These are phyloP conservation scores for Yamadazyma spencermartinsiae DNA, from an alignment of 1,139 yeast genomes.

Conservation along the genomic window DNA sequence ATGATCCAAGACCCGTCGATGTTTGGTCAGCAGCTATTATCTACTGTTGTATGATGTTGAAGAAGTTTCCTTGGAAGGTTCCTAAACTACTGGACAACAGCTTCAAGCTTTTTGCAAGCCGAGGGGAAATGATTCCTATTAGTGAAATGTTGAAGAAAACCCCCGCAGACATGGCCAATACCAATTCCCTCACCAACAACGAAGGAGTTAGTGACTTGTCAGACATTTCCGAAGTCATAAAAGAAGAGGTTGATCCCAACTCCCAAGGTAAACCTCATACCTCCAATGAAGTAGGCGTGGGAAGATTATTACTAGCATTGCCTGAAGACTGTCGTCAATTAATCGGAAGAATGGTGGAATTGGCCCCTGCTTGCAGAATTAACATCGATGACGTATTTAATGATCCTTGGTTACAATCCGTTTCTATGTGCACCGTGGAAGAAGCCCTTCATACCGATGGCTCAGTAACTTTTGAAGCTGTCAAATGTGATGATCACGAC, in stretches of 20 bases:
- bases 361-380: constrained; percentile 87
- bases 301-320: constrained; percentile 64
- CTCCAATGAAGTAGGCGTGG: constrained; percentile 66
- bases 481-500: constrained; percentile 57
- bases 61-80: constrained; percentile 95
- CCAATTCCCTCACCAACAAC: constrained; percentile 9
- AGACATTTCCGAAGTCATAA: constrained; percentile 32
- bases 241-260: constrained; percentile 3
- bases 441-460: constrained; percentile 35
- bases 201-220: constrained; percentile 24
- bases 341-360: constrained; percentile 71
- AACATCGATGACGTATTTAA: constrained; percentile 78
- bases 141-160: constrained; percentile 43
- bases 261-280: constrained; percentile 49
- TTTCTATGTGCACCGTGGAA: constrained; percentile 68
- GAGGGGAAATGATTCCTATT: constrained; percentile 46
- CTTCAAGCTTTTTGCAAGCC: constrained; percentile 62
- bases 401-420: constrained; percentile 71
- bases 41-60: constrained; percentile 90
- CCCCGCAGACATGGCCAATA: constrained; percentile 23
- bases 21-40: constrained; percentile 94
- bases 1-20: constrained; percentile 93
- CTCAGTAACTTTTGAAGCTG: constrained; percentile 32
- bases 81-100: constrained; percentile 87
- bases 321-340: constrained; percentile 68